Base-by-base conservation (phyloP, 2,329 filamentous ascomycete species). In the Trichoderma guizhouense region DNA sequence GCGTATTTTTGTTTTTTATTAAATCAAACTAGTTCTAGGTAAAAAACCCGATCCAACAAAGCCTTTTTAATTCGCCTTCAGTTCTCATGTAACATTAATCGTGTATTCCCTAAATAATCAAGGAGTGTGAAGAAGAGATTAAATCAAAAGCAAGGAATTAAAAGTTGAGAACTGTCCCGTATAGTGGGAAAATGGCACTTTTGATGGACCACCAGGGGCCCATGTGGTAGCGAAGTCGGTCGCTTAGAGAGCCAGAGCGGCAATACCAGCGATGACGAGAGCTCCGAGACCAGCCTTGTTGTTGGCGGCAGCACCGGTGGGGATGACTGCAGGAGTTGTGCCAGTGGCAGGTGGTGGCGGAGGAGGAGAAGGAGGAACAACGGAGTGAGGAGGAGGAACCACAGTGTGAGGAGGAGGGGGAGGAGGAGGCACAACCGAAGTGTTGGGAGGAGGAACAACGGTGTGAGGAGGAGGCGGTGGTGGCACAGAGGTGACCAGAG, bases 201-300 rank as follows among this genome's bases (percentile, higher is more conserved):
- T 62, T 62, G 55, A 62, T 57, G 26, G 28, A 18, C 58, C 36
- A 9, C 14, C 28, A 15, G 1, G 39, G 24, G 55, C 18, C 21
- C 53, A 11, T 24, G 15, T 43, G 51, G 55, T 7, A 43, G 18
- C 30, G 28, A 69, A 24, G 34, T 62, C 57, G 30, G 30, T 36
- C 32, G 18, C 58, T 76, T 80, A 84, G 72, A 84, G 74, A 71
- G 81, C 75, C 53, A 85, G 68, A 26, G 80, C 82, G 64, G 79
- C 82, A 47, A 83, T 72, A 71, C 81, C 84, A 55, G 79, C 84
- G 36, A 83, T 70, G 61, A 82, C 75, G 55, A 84, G 76, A 69
- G 81, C 81, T 30, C 81, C 82, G 28, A 82, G 66, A 67, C 80
- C 80, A 32, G 80, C 76, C 47, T 77, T 78, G 39, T 78, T 73